phyloP scores from a whole-genome alignment of 2,329 filamentous ascomycete genomes.

The Blumeriella jaapii region DNA sequence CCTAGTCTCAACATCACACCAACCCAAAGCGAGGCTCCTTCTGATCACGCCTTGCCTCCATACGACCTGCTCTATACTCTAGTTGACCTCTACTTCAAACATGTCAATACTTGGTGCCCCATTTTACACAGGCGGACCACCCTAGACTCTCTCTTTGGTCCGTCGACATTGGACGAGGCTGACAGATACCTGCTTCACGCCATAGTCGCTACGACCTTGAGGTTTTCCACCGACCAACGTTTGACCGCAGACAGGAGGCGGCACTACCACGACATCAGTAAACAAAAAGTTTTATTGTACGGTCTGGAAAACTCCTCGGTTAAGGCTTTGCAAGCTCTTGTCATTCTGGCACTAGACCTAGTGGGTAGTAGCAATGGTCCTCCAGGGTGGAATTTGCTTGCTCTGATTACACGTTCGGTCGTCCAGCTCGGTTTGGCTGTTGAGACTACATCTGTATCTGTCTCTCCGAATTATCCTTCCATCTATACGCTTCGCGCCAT shows the following conservation, averaged over 20 bases:
- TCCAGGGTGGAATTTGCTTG: conserved; percentile 84
- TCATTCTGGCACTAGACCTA: conserved; percentile 76
- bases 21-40: conserved; percentile 35
- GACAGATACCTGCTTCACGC: conserved; percentile 77
- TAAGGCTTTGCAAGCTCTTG: conserved; percentile 74
- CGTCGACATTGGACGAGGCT: conserved; percentile 63
- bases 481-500: conserved; percentile 84
- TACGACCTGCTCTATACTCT: conserved; percentile 64
- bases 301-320: conserved; percentile 85
- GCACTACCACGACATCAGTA: conserved; percentile 69
- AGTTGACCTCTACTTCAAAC: conserved; percentile 67
- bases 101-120: conserved; percentile 77
- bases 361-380: conserved; percentile 82
- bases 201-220: conserved; percentile 77
- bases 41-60: conserved; percentile 59
- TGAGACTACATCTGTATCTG: conserved; percentile 67
- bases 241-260: conserved; percentile 62
- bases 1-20: conserved; percentile 42
- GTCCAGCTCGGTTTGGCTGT: conserved; percentile 80
- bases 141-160: conserved; percentile 70
- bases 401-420: conserved; percentile 76
- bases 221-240: conserved; percentile 68
- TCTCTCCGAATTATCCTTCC: conserved; percentile 68
- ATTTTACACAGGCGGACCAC: conserved; percentile 81
- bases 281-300: conserved; percentile 77